Evolutionary conservation across 164 flowering plant genomes (phyloP).

Genomic region (Euptelea pleiosperma): DNA sequence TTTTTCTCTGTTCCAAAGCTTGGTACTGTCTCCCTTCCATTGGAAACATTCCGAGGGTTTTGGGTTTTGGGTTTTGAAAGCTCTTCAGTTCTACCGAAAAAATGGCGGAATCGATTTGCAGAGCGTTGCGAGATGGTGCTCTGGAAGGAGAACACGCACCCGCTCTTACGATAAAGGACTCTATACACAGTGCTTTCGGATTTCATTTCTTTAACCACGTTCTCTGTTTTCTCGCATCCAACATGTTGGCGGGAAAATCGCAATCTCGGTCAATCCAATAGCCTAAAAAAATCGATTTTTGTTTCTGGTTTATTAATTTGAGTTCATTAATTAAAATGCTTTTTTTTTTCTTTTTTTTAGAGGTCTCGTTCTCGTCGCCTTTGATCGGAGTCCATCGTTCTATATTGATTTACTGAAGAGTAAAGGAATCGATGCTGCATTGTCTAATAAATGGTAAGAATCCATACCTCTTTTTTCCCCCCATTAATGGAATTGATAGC

Average conservation of each 20-base stretch:
- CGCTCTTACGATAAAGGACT: conserved; percentile 73
- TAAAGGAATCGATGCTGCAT: conserved; percentile 37
- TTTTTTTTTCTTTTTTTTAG: conserved; percentile 29
- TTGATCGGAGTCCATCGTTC: conserved; percentile 58
- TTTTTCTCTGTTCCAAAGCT: too few species aligned
- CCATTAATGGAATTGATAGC: too few species aligned
- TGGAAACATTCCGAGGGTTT: too few species aligned
- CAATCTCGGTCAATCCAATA: conserved; percentile 50
- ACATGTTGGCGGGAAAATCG: conserved; percentile 56
- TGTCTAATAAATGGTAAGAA: conserved; percentile 44
- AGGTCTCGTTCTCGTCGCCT: conserved; percentile 68
- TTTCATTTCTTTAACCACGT: conserved; percentile 52
- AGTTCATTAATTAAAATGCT: not conserved
- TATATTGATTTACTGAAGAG: conserved; percentile 54
- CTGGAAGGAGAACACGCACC: conserved; percentile 86
- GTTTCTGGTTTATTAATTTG: not conserved
- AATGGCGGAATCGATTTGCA: conserved; percentile 79
- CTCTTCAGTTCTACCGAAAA: too few species aligned
- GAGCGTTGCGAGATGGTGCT: conserved; percentile 76
- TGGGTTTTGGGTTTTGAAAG: too few species aligned
- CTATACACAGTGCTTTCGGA: conserved; percentile 49
- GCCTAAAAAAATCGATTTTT: not conserved
- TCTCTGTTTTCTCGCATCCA: conserved; percentile 47
- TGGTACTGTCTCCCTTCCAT: too few species aligned
- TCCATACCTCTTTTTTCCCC: too few species aligned